Conservation (phyloP, 2,329 filamentous ascomycete species). For the Colletotrichum brevisporum region DNA sequence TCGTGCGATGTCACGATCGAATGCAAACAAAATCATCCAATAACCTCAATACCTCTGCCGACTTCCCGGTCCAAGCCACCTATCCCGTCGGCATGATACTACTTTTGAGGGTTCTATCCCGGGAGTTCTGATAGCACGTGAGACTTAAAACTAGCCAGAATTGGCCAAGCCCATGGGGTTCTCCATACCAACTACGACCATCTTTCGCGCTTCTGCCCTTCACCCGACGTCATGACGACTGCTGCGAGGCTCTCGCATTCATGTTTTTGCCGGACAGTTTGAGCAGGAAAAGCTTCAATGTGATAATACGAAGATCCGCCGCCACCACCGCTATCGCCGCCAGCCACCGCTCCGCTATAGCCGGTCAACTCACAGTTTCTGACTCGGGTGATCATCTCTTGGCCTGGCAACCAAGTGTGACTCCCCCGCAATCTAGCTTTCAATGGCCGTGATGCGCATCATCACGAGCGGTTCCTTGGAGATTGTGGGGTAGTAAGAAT, state of each 20-base stretch:
- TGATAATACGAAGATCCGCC: no score
- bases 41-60: background rate
- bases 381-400: slow-evolving; percentile 6
- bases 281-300: no score
- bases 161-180: slow-evolving; percentile 6
- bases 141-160: background rate
- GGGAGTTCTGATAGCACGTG: slow-evolving; percentile 21
- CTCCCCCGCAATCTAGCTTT: slow-evolving; percentile 33
- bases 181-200: slow-evolving; percentile 2
- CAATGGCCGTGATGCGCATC: slow-evolving; percentile 21
- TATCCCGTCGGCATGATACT: slow-evolving; percentile 8
- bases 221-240: slow-evolving; percentile 3
- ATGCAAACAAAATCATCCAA: background rate
- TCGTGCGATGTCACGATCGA: slow-evolving; percentile 18
- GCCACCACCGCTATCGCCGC: background rate
- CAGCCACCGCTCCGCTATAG: background rate
- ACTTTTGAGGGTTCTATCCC: background rate
- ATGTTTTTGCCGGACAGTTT: background rate
- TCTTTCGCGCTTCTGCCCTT: background rate
- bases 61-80: background rate
- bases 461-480: slow-evolving; percentile 18
- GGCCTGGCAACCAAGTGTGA: slow-evolving; percentile 23
- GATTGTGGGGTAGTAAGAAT: slow-evolving; percentile 34
- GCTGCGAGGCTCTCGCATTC: background rate
- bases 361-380: background rate